Base-by-base conservation (phyloP, 208 protist species). In the Wallacemonas collosoma region DNA sequence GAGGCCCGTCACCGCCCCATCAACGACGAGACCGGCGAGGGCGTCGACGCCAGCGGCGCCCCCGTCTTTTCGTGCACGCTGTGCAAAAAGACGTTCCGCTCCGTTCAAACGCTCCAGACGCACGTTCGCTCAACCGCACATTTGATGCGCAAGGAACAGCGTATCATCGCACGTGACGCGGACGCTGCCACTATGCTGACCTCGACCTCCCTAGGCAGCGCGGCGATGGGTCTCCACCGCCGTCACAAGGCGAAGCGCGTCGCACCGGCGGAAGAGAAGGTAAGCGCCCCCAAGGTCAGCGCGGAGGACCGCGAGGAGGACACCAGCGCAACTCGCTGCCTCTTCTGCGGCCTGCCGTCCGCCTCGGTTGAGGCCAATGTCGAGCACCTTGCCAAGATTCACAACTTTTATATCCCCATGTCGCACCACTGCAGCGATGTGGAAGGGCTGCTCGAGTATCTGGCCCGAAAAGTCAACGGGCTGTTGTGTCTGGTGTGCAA, bases 111-210 rank as follows among this genome's bases (percentile, higher is more conserved):
- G 8, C 85, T 97, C 35, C 93, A 97, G 79, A 82, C 90, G 4
- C 93, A 97, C 76, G 80, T 97, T 41, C 89, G 89, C 77, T 97
- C 93, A 26, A 97, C 89, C 26, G 90, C 93, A 1, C 93, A 97
- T 73, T 77, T 97, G 35, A 93, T 97, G 69, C 88, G 86, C 51
- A 97, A 97, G 80, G 90, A 97, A 80, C 72, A 97, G 81, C 93
- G 90, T 68, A 95, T 97, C 68, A 79, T 95, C 51, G 77, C 86
- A 1, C 88, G 90, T 35, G 93, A 97, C 72, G 86, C 85, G 26
- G 89, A 95, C 54, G 87, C 88, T 12, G 88, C 85, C 3, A 91
- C 76, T 66, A 93, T 91, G 72, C 70, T 95, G 44, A 94, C 93
- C 2, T 84, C 77, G n/a, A 95, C 89, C 5, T 95, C 93, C 9